Percentiles rank a stretch among this genome's conserved stretches.
Evolutionary conservation across 2,329 filamentous ascomycete species (phyloP).

Genomic region (Fusarium secorum): DNA sequence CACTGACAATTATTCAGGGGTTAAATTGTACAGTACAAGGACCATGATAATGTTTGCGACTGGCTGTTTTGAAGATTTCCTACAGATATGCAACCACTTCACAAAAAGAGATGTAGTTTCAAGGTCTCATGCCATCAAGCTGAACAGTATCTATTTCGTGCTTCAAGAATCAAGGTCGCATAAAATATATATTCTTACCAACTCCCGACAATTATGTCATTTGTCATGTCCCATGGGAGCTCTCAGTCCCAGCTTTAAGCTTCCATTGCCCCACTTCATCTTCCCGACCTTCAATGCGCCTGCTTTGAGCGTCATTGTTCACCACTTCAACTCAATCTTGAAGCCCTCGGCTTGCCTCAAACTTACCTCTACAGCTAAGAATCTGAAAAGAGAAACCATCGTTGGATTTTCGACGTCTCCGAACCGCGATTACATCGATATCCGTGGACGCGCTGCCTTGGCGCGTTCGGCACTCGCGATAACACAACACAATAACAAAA

Average conservation of each 20-base stretch:
- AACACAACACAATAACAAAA: conserved; percentile 12
- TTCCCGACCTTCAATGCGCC: background rate
- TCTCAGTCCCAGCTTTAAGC: background rate
- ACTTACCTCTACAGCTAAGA: background rate
- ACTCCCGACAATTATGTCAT: conserved; percentile 11
- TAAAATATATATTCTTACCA: background rate
- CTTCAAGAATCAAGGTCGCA: background rate
- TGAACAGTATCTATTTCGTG: background rate
- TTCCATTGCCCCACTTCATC: conserved; percentile 19
- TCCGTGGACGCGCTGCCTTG: background rate
- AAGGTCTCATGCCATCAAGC: too few relatives aligned
- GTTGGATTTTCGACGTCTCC: background rate
- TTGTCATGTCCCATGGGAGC: background rate
- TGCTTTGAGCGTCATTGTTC: background rate
- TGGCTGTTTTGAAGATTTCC: background rate
- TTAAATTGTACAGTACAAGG: too few relatives aligned
- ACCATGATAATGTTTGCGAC: background rate
- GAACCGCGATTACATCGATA: background rate
- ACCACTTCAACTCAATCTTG: background rate
- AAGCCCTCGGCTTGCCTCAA: background rate
- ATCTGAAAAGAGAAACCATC: too few relatives aligned
- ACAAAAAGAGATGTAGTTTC: background rate
- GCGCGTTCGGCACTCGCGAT: background rate
- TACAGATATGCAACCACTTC: background rate
- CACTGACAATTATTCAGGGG: too few relatives aligned